Evolutionary conservation across 2,329 filamentous ascomycete genomes (phyloP), one percentile per base, ranked within the genome.

Genomic region (Podosphaera aphanis): DNA sequence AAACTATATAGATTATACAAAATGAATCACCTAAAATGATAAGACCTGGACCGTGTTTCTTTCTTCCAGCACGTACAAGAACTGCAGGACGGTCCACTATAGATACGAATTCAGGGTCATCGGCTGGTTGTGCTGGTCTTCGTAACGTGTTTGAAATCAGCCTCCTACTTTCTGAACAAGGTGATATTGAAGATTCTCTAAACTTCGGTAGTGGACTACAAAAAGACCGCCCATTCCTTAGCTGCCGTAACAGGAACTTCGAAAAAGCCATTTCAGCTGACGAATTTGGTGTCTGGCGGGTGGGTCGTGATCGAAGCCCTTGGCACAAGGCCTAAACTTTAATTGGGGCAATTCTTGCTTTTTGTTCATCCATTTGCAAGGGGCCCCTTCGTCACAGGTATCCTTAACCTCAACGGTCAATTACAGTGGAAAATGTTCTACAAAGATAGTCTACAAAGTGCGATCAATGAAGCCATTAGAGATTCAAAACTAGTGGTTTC

Each of bases 21-120:
- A 46, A 37, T 38, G 20, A 38, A 49, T 21, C 62, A 81, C 77
- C 75, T 10, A 93, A 72, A 49, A 93, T 68, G 31, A 90, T 74
- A 8, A 93, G 69, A 0, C 85, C 85, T 0, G 78, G 77, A 1
- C 83, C 83, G 66, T 94, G 85, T 49, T 70, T 73, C 33, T 63
- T 67, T 54, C 35, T 43, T 20, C 74, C 71, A 43, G 81, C 77
- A 40, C 84, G 81, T 33, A 95, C 79, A 29, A 94, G 73, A 53
- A 74, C 71, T 0, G 86, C 74, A 1, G 88, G 85, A 49, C 82
- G 79, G 64, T 98, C 88, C 52, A 94, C 73, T 52, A 93, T 77
- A 6, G 85, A 93, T 49, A 74, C 70, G 66, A 92, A 94, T 58
- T 70, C 70, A 1, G 83, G 80, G 58, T 85, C 73, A 56, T 93